Percentiles rank a stretch among this genome's conserved stretches.
Conservation (phyloP, 495 filamentous ascomycete genomes). For the Peziza echinospora region DNA sequence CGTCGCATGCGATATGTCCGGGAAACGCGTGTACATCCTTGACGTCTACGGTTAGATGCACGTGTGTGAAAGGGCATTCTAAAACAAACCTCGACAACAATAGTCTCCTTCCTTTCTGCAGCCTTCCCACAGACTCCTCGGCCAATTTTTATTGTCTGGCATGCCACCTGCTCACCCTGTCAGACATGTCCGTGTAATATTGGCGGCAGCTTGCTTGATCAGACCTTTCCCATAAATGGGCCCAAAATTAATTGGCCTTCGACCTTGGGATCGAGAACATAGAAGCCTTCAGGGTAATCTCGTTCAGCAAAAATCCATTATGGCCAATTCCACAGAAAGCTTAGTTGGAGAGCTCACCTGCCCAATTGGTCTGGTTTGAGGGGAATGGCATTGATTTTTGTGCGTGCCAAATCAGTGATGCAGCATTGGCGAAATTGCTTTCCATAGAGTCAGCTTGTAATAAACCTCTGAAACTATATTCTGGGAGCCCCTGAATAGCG, state of each 20-base stretch:
- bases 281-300: slow-evolving; percentile 39
- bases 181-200: not conserved
- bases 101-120: slow-evolving; percentile 37
- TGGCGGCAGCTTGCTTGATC: not conserved
- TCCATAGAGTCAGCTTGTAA: too few species aligned
- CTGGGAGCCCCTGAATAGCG: too few species aligned
- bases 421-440: slow-evolving; percentile 72
- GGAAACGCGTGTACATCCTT: slow-evolving; percentile 53
- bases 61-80: not conserved
- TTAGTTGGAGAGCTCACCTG: slow-evolving; percentile 38
- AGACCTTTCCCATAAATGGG: slow-evolving; percentile 50
- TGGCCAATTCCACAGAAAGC: too few species aligned
- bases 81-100: slow-evolving; percentile 34
- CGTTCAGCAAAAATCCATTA: too few species aligned
- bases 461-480: too few species aligned
- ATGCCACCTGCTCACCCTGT: slow-evolving; percentile 45
- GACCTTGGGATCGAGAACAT: slow-evolving; percentile 44
- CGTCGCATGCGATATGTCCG: slow-evolving; percentile 83
- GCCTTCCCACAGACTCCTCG: slow-evolving; percentile 71
- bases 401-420: slow-evolving; percentile 72
- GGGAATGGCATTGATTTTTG: slow-evolving; percentile 59
- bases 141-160: slow-evolving; percentile 61
- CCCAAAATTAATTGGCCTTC: slow-evolving; percentile 49
- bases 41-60: not conserved
- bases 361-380: slow-evolving; percentile 61